These are phyloP conservation scores for Balakata baccata DNA, from an alignment of 345 rosid species.

Conservation along the genomic window DNA sequence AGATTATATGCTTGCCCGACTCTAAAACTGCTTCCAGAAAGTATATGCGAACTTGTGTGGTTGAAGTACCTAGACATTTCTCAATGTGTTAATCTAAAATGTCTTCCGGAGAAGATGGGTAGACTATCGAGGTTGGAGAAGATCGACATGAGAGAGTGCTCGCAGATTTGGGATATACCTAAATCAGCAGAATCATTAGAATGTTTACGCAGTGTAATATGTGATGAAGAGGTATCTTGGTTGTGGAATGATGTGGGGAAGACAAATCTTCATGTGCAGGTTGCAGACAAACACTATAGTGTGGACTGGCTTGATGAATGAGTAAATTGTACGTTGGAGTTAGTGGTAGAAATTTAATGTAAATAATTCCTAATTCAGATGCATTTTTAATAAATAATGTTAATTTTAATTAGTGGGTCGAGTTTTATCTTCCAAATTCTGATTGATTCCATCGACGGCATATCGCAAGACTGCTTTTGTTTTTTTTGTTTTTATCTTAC, in stretches of 20 bases:
- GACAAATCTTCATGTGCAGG: conserved; percentile 50
- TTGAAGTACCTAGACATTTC: conserved; percentile 76
- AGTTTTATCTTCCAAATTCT: neutral
- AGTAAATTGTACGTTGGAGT: neutral
- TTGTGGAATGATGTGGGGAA: conserved; percentile 52
- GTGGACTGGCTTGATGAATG: conserved; percentile 78
- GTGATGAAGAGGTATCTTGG: conserved; percentile 68
- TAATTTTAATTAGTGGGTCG: neutral
- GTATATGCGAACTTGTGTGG: conserved; percentile 47
- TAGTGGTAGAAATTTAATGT: conserved; percentile 11
- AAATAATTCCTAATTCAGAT: neutral
- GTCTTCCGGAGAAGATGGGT: conserved; percentile 64
- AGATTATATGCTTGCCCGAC: conserved; percentile 77
- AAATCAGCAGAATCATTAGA: conserved; percentile 42
- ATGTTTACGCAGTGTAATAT: conserved; percentile 56
- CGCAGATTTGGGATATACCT: conserved; percentile 38
- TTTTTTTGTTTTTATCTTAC: neutral
- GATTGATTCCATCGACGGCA: neutral
- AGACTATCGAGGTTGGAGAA: conserved; percentile 55
- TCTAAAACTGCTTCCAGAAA: conserved; percentile 49
- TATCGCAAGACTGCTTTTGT: neutral
- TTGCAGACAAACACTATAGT: conserved; percentile 54
- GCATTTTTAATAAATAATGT: neutral
- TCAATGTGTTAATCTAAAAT: conserved; percentile 55
- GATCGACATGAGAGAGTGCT: conserved; percentile 94